Conservation (phyloP, 345 rosid genomes). For the Syzygium aqueum region DNA sequence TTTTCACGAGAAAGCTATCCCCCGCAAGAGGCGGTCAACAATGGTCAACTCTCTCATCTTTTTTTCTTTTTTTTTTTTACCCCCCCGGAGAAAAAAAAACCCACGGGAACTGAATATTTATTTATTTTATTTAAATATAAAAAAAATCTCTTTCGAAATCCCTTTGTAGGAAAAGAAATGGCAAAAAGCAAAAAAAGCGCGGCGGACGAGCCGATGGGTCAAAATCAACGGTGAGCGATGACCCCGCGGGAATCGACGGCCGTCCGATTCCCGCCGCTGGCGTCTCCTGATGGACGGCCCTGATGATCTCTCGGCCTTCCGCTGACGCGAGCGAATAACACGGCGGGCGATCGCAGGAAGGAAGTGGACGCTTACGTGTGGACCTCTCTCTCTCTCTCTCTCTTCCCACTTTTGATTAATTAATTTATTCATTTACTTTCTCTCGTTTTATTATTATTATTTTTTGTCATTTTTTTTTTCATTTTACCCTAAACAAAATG, state of each 20-base stretch:
- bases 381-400: background rate
- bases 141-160: background rate
- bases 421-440: background rate
- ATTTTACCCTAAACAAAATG: too few species aligned
- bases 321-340: background rate
- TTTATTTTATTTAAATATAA: too few species aligned
- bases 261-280: background rate
- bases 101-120: too few species aligned
- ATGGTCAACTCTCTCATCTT: too few species aligned
- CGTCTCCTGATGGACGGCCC: background rate
- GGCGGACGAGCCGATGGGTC: background rate
- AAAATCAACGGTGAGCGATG: background rate
- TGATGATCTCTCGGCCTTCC: background rate
- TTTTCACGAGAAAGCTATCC: too few species aligned
- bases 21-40: too few species aligned
- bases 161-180: background rate
- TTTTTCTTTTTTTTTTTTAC: too few species aligned
- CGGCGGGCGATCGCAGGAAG: background rate
- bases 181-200: background rate
- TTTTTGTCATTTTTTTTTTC: too few species aligned
- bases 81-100: background rate
- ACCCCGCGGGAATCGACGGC: background rate
- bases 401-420: background rate
- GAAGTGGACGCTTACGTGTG: background rate
- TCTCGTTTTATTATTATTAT: too few species aligned